phyloP scores from a whole-genome alignment of 306 rosid species.

The Benincasa hispida region DNA sequence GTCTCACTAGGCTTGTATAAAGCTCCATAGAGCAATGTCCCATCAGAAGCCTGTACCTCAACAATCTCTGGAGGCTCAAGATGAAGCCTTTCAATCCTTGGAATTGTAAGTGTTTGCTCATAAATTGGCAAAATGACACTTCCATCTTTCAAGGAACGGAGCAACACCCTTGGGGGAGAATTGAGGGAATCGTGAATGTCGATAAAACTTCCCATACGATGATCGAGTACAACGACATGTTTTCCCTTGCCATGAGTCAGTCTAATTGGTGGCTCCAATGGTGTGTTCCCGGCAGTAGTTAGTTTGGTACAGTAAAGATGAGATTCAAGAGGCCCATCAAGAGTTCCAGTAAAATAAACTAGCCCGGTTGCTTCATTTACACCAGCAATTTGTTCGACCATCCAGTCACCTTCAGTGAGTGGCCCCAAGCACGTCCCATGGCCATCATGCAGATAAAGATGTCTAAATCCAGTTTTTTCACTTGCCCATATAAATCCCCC shows the following conservation, averaged over 20 bases:
- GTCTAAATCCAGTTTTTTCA: slow-evolving; percentile 88
- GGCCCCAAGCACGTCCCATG: slow-evolving; percentile 68
- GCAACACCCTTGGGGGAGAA: slow-evolving; percentile 69
- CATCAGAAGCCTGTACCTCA: slow-evolving; percentile 48
- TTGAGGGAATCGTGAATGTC: slow-evolving; percentile 70
- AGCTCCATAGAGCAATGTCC: slow-evolving; percentile 58
- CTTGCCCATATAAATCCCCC: slow-evolving; percentile 97
- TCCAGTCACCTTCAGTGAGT: slow-evolving; percentile 90
- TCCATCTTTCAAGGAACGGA: slow-evolving; percentile 82
- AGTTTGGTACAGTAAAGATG: slow-evolving; percentile 66
- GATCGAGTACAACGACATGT: slow-evolving; percentile 75
- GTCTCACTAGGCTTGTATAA: slow-evolving; percentile 67
- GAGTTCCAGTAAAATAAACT: slow-evolving; percentile 80
- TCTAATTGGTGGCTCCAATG: slow-evolving; percentile 54
- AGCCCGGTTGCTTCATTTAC: slow-evolving; percentile 73
- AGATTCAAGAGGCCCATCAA: slow-evolving; percentile 75
- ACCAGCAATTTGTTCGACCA: slow-evolving; percentile 95
- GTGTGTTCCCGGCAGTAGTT: slow-evolving; percentile 36
- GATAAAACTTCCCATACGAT: slow-evolving; percentile 60
- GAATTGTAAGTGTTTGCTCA: slow-evolving; percentile 46
- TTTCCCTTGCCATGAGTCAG: slow-evolving; percentile 70
- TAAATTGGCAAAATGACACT: slow-evolving; percentile 46
- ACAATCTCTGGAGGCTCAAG: slow-evolving; percentile 76
- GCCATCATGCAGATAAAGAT: slow-evolving; percentile 73
- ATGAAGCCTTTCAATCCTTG: slow-evolving; percentile 54